phyloP scores from a whole-genome alignment of 768 basidiomycete genomes.

The Leccinum obscurum region DNA sequence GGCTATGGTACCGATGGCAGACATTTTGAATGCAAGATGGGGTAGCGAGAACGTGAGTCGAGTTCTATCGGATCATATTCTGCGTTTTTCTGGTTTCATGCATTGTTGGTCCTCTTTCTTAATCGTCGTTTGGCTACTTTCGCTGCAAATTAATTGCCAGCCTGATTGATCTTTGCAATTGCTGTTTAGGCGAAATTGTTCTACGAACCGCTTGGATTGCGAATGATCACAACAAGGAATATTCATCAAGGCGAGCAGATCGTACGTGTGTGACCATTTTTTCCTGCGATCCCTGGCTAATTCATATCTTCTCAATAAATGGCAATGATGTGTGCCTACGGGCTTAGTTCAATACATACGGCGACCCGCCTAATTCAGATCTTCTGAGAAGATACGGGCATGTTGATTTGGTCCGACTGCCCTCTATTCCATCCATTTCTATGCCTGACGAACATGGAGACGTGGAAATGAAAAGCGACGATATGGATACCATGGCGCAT shows the following conservation, averaged over 20 bases:
- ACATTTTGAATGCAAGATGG: constrained; percentile 90
- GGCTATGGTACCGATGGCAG: constrained; percentile 95
- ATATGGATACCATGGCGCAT: constrained; percentile 15
- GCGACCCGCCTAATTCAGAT: constrained; percentile 88
- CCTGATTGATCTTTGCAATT: background rate
- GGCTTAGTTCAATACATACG: constrained; percentile 91
- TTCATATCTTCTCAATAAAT: background rate
- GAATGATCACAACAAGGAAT: constrained; percentile 77
- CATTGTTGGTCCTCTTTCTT: background rate
- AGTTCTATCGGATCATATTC: background rate
- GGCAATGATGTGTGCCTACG: background rate
- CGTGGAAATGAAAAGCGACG: constrained; percentile 18
- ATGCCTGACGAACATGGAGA: constrained; percentile 4
- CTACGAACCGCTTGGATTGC: constrained; percentile 67
- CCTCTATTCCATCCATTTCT: constrained; percentile 30
- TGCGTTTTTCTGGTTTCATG: background rate
- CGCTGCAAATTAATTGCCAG: too few species aligned
- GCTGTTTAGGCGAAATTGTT: constrained; percentile 74
- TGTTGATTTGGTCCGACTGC: constrained; percentile 70
- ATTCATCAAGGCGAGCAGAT: constrained; percentile 86
- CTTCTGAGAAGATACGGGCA: constrained; percentile 94
- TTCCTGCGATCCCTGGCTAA: background rate
- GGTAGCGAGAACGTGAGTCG: constrained; percentile 78
- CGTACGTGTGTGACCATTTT: constrained; percentile 43
- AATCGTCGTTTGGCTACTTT: background rate